Base-by-base conservation (phyloP, 2,329 filamentous ascomycete species). In the Rhynchosporium graminicola region DNA sequence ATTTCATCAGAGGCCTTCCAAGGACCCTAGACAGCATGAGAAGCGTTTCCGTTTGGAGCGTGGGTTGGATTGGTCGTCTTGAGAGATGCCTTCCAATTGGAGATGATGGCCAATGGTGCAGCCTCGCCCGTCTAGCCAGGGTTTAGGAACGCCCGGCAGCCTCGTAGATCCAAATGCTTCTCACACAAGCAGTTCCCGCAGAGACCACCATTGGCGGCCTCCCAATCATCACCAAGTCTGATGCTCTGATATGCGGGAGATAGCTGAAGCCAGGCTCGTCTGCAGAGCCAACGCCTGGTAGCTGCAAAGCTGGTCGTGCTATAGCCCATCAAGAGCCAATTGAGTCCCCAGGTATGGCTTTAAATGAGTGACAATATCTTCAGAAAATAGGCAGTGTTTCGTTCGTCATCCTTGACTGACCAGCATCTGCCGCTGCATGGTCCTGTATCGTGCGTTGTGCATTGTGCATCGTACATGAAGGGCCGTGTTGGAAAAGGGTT, bases 11-110 rank as follows among this genome's bases (percentile, higher is more conserved):
- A 60, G 57, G 57, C 57, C 57, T 52, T 60, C 57, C 48, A 54
- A 54, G 45, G 55, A 43, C 26, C 20, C 8, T 1, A 9, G 43
- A 20, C 43, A n/a, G 43, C 7, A 46, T 46, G 2, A 46, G 15
- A 8, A 20, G 43, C 9, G 9, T 20, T n/a, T 26, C 9, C 2
- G 6, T 46, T 8, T 46, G 4, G 20, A 46, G 20, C 9, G n/a
- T 46, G 42, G 9, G 43, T 46, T 15, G n/a, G 43, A 3, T 46
- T 46, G 43, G 20, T 26, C n/a, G n/a, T 20, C 43, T 46, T 46
- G 26, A 28, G 3, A 28, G 47, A 60, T 48, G 57, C 57, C 47
- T 52, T 60, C 57, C 57, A 54, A 46, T 52, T 20, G 33, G 50
- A 38, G 3, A 20, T 6, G 13, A 15, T 26, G 33, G 10, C 10